phyloP scores from a whole-genome alignment of 768 basidiomycete species.

The Melanogaster broomeanus region DNA sequence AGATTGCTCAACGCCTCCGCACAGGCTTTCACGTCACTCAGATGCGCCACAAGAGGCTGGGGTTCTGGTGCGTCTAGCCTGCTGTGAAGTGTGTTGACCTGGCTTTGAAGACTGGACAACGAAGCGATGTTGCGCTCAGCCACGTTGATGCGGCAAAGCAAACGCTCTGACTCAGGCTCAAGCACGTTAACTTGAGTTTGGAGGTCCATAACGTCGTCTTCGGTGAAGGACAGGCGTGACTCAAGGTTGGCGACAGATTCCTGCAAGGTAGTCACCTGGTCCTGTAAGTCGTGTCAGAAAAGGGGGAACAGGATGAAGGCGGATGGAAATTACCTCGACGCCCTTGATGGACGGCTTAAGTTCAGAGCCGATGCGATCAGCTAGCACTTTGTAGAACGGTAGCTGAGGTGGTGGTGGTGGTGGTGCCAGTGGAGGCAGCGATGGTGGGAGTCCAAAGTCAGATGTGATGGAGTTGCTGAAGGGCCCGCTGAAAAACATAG shows the following conservation, averaged over 20 bases:
- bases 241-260: constrained; percentile 18
- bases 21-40: constrained; percentile 29
- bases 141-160: constrained; percentile 27
- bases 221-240: constrained; percentile 23
- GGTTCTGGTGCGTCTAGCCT: constrained; percentile 20
- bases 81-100: constrained; percentile 20
- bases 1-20: constrained; percentile 40
- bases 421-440: constrained; percentile 12
- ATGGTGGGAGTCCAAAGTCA: constrained; percentile 16
- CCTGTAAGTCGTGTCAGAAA: constrained; percentile 14
- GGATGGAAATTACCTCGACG: constrained; percentile 17
- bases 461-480: constrained; percentile 22
- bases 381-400: constrained; percentile 14
- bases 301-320: neutral
- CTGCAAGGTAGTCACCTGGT: constrained; percentile 23
- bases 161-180: constrained; percentile 33
- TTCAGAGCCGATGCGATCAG: constrained; percentile 23
- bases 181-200: constrained; percentile 41
- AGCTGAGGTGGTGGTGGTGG: constrained; percentile 4
- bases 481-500: constrained; percentile 19
- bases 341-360: constrained; percentile 20
- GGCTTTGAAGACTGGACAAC: constrained; percentile 27
- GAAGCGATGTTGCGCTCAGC: constrained; percentile 34
- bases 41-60: constrained; percentile 5
- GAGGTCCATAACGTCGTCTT: constrained; percentile 34